Conservation (phyloP, 2,329 filamentous ascomycete genomes). For the Fusarium cicatricum region DNA sequence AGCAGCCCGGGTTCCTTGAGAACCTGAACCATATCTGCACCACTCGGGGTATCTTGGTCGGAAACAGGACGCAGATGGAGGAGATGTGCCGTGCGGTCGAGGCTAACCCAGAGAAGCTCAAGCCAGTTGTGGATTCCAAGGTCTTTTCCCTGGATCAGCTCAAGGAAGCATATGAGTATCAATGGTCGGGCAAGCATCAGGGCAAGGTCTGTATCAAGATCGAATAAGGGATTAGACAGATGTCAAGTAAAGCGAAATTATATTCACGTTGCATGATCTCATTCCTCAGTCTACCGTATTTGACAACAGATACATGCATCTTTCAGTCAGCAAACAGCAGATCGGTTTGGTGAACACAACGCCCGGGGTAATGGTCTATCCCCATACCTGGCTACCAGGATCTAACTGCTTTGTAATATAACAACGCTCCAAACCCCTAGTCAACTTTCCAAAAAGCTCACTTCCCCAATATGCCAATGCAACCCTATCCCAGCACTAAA, state of each 20-base stretch:
- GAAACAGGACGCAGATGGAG: constrained; percentile 57
- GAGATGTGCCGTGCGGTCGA: constrained; percentile 61
- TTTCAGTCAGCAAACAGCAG: too few species aligned
- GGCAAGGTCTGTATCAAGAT: constrained; percentile 51
- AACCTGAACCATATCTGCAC: constrained; percentile 48
- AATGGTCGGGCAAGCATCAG: constrained; percentile 49
- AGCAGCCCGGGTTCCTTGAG: constrained; percentile 47
- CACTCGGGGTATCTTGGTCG: constrained; percentile 56
- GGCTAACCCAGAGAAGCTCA: constrained; percentile 52
- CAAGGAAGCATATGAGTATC: constrained; percentile 55
- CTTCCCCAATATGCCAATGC: too few species aligned
- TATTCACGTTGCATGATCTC: not conserved
- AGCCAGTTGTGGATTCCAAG: constrained; percentile 57
- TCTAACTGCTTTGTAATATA: not conserved
- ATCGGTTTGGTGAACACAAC: not conserved
- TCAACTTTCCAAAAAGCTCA: too few species aligned
- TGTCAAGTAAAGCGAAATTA: constrained; percentile 1
- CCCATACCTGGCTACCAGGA: too few species aligned
- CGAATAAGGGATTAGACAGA: constrained; percentile 27
- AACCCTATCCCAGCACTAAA: too few species aligned
- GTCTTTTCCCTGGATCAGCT: constrained; percentile 55
- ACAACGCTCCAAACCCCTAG: not conserved
- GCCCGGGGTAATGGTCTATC: not conserved
- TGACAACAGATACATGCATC: not conserved
- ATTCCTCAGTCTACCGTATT: not conserved